Conservation (phyloP, 2,329 filamentous ascomycete genomes). For the Exophiala bonariae region DNA sequence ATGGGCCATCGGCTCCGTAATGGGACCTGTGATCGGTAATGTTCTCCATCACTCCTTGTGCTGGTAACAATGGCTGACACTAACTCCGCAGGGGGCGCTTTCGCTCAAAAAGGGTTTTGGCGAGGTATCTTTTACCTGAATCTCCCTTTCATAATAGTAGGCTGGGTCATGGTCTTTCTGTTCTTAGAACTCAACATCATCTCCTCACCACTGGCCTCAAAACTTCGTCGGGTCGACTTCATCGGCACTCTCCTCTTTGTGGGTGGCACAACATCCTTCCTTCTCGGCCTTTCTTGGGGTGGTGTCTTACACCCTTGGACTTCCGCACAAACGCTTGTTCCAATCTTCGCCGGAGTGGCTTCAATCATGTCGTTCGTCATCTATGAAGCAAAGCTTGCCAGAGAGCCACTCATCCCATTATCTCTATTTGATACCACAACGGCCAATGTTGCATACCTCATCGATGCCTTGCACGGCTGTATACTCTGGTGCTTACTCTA, state of each 20-base stretch:
- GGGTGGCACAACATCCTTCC: conserved; percentile 56
- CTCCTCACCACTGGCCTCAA: conserved; percentile 47
- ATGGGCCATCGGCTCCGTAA: conserved; percentile 26
- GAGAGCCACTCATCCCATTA: conserved; percentile 51
- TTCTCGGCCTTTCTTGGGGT: conserved; percentile 65
- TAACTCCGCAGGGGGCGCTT: too few relatives aligned
- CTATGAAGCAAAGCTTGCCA: conserved; percentile 55
- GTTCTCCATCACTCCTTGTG: conserved; percentile 30
- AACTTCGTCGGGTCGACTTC: conserved; percentile 62
- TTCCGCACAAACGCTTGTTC: conserved; percentile 62
- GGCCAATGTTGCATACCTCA: conserved; percentile 50
- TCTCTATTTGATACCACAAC: conserved; percentile 47
- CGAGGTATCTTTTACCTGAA: conserved; percentile 68
- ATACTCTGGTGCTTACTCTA: conserved; percentile 54
- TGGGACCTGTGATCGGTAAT: conserved; percentile 31
- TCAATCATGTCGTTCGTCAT: conserved; percentile 54
- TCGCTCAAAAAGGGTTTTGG: too few relatives aligned
- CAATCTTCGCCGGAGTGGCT: conserved; percentile 56
- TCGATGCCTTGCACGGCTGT: conserved; percentile 58
- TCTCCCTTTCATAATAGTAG: conserved; percentile 56
- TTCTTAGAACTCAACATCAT: conserved; percentile 56
- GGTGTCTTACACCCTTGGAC: conserved; percentile 66
- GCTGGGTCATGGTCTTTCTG: conserved; percentile 47
- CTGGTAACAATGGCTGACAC: too few relatives aligned
- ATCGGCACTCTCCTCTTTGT: conserved; percentile 63